Conservation (phyloP, 2,329 filamentous ascomycete genomes). For the Neocatenulostroma microsporum region DNA sequence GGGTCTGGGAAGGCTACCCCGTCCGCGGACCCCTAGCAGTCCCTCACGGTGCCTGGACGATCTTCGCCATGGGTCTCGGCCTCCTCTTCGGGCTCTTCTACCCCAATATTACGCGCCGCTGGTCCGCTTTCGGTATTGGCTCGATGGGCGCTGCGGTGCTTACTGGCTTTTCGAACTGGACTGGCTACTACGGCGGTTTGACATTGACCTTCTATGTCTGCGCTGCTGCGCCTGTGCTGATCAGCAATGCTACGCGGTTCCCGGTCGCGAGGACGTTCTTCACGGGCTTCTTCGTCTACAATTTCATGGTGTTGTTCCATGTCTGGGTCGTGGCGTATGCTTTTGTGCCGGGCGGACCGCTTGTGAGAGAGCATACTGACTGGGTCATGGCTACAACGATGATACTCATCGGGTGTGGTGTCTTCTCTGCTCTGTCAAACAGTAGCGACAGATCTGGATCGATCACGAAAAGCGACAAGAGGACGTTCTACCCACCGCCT, state of each 20-base stretch:
- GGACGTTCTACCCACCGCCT: conserved; percentile 28
- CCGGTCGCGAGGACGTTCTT: conserved; percentile 76
- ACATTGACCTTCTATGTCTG: conserved; percentile 69
- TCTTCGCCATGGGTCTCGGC: conserved; percentile 78
- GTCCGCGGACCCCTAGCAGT: conserved; percentile 78
- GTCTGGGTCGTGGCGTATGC: conserved; percentile 98
- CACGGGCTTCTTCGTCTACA: conserved; percentile 82
- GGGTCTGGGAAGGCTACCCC: conserved; percentile 96
- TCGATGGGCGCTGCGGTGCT: conserved; percentile 70
- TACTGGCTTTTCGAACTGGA: conserved; percentile 73
- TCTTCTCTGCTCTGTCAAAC: conserved; percentile 58
- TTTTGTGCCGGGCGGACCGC: conserved; percentile 87
- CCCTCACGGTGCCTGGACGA: conserved; percentile 81
- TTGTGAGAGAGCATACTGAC: conserved; percentile 89
- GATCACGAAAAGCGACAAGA: conserved; percentile 34
- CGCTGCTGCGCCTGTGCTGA: conserved; percentile 67
- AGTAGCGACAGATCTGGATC: conserved; percentile 31
- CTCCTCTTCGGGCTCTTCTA: conserved; percentile 67
- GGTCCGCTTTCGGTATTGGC: conserved; percentile 71
- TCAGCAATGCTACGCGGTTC: conserved; percentile 68
- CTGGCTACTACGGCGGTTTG: conserved; percentile 79
- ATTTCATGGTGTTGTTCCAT: conserved; percentile 91
- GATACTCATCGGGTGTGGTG: conserved; percentile 72
- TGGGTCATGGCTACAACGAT: conserved; percentile 89
- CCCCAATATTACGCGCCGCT: conserved; percentile 64